Conservation (phyloP, 176 grass and related monocot genomes). For the Rhynchospora tenuis region DNA sequence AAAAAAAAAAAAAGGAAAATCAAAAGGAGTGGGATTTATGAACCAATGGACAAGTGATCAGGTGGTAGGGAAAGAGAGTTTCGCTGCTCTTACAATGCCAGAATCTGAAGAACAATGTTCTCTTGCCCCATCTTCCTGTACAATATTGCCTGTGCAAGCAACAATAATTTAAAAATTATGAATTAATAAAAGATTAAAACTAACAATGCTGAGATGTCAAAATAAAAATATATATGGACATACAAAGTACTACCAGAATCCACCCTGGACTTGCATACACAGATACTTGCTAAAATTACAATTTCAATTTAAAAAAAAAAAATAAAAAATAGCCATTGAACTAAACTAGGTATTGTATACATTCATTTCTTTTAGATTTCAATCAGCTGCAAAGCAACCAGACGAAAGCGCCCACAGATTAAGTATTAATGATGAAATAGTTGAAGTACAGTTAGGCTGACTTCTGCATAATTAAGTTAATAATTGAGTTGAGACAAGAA, state of each 20-base stretch:
- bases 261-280: not conserved
- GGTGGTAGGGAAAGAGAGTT: not conserved
- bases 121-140: slow-evolving; percentile 99
- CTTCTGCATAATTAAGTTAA: not conserved
- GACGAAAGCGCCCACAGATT: not conserved
- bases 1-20: slow-evolving; percentile 1
- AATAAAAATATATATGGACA: not conserved
- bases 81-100: slow-evolving; percentile 75
- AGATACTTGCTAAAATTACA: not conserved
- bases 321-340: no score
- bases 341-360: not conserved
- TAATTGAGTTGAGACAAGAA: not conserved
- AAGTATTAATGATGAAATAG: not conserved
- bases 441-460: not conserved
- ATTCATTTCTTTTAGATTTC: not conserved
- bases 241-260: not conserved
- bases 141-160: slow-evolving; percentile 72
- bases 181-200: not conserved
- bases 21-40: slow-evolving; percentile 1
- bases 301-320: no score
- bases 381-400: no score
- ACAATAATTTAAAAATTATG: not conserved
- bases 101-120: slow-evolving; percentile 95
- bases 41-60: not conserved
- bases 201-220: not conserved